Percentiles rank a stretch among this genome's conserved stretches.
phyloP scores from a whole-genome alignment of 2,329 filamentous ascomycete genomes.

The Colletotrichum melonis region DNA sequence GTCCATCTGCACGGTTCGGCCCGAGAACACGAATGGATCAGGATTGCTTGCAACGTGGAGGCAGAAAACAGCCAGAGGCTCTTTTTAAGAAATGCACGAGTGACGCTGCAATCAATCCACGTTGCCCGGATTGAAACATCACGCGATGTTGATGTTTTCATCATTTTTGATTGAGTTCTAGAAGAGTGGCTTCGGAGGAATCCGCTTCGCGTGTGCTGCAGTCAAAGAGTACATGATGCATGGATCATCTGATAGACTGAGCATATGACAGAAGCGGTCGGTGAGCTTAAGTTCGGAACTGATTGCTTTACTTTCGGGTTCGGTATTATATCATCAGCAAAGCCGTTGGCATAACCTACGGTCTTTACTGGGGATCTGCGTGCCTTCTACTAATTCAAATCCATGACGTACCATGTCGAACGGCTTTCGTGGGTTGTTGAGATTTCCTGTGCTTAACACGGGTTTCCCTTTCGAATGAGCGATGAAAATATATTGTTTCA shows the following conservation, averaged over 20 bases:
- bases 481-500: background rate
- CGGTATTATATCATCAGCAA: background rate
- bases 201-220: background rate
- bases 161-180: background rate
- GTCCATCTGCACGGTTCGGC: slow-evolving; percentile 32
- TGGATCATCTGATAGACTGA: background rate
- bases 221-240: background rate
- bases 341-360: background rate
- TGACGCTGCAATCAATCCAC: background rate
- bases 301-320: background rate
- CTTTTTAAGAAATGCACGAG: background rate
- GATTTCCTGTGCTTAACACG: background rate
- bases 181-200: background rate
- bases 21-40: slow-evolving; percentile 15
- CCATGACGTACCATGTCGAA: background rate
- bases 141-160: background rate
- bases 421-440: background rate
- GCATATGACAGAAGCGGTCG: background rate
- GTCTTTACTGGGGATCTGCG: background rate
- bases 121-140: background rate
- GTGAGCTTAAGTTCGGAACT: background rate
- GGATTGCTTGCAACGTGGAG: slow-evolving; percentile 7
- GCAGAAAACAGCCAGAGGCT: background rate
- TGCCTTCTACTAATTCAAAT: too few relatives aligned
- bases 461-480: background rate